phyloP scores from a whole-genome alignment of 23 red algal genomes.

The Chondrus crispus region DNA sequence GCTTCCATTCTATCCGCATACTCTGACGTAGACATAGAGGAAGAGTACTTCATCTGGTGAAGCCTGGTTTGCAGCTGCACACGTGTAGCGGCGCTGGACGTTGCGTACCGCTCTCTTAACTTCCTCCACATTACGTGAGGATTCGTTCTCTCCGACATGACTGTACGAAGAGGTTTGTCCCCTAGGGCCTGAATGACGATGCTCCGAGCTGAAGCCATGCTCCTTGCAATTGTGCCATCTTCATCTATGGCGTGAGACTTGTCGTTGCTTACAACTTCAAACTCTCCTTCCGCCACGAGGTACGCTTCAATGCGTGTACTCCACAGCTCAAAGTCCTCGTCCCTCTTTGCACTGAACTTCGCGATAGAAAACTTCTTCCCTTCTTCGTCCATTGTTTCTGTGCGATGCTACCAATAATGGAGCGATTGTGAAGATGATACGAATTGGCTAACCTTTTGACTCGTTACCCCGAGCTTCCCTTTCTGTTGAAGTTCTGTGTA shows the following conservation, averaged over 20 bases:
- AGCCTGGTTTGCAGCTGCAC: conserved; percentile 2
- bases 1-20: not conserved
- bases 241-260: not conserved
- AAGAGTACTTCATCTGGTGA: not conserved
- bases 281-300: not conserved
- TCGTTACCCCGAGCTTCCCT: too few species aligned
- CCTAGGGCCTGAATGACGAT: not conserved
- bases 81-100: not conserved
- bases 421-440: too few species aligned
- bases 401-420: too few species aligned
- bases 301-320: not conserved
- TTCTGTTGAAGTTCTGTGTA: too few species aligned
- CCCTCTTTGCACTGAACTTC: not conserved
- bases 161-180: not conserved
- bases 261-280: not conserved
- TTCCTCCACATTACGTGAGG: not conserved
- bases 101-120: not conserved
- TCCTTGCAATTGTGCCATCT: not conserved
- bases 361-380: too few species aligned
- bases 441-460: too few species aligned
- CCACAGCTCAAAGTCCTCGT: not conserved
- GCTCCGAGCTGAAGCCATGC: not conserved
- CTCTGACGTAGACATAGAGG: not conserved
- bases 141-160: not conserved
- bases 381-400: too few species aligned